phyloP scores from a whole-genome alignment of 306 rosid genomes.

The Fragaria nilgerrensis region DNA sequence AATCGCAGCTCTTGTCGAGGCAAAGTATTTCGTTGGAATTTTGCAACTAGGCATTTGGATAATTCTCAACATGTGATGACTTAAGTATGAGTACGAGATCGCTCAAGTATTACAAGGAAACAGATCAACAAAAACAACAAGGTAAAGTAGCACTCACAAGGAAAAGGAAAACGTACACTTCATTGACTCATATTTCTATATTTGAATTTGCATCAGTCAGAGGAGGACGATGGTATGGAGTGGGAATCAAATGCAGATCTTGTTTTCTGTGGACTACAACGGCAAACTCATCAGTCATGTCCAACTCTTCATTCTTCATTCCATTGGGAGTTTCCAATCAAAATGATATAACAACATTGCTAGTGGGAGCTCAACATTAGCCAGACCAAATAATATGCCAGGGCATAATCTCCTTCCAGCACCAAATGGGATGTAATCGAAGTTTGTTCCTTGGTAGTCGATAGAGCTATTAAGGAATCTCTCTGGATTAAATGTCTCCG shows the following conservation, averaged over 20 bases:
- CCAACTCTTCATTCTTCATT: constrained; percentile 6
- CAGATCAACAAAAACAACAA: background rate
- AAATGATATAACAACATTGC: constrained; percentile 22
- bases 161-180: background rate
- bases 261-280: background rate
- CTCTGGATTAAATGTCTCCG: constrained; percentile 17
- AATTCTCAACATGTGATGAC: background rate
- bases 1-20: background rate
- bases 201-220: background rate
- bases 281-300: constrained; percentile 12
- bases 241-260: constrained; percentile 7
- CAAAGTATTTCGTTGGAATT: background rate
- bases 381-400: background rate
- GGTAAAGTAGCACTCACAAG: background rate
- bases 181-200: background rate
- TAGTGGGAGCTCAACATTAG: constrained; percentile 18
- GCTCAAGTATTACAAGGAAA: too few relatives aligned
- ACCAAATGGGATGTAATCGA: constrained; percentile 10
- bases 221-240: background rate
- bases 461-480: constrained; percentile 10
- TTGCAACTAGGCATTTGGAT: background rate
- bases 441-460: constrained; percentile 8
- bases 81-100: background rate
- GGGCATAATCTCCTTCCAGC: constrained; percentile 23
- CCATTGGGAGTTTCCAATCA: constrained; percentile 19